These are phyloP conservation scores for Conticribra weissflogii DNA, from an alignment of 108 stramenopile species.

Conservation along the genomic window DNA sequence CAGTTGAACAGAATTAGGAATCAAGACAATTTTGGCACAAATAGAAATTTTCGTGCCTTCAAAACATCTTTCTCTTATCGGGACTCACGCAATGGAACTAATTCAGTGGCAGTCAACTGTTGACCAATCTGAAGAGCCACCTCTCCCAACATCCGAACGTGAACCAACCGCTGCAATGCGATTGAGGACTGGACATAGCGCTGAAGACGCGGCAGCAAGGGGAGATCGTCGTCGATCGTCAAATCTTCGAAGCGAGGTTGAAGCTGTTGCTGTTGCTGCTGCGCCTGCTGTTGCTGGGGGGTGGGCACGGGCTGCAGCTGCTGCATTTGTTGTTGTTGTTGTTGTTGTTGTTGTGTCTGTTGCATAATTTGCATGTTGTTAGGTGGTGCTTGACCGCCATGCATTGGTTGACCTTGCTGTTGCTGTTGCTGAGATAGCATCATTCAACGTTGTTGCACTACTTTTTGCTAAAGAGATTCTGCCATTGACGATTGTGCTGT, in stretches of 20 bases:
- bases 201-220: conserved; percentile 88
- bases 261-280: background rate
- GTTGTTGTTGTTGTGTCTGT: conserved; percentile 7
- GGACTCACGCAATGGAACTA: conserved; percentile 83
- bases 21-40: no score
- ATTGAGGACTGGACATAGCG: conserved; percentile 91
- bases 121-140: conserved; percentile 86
- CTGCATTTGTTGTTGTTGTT: conserved; percentile 30
- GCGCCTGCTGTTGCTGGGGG: background rate
- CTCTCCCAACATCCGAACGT: conserved; percentile 97
- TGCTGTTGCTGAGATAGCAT: background rate
- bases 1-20: no score
- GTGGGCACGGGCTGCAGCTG: conserved; percentile 8
- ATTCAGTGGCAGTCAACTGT: conserved; percentile 56
- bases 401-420: no score
- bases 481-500: no score
- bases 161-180: conserved; percentile 95
- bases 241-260: conserved; percentile 93
- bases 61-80: no score
- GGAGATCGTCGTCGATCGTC: conserved; percentile 96
- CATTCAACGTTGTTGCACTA: background rate
- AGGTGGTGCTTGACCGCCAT: no score
- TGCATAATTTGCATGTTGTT: no score
- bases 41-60: no score
- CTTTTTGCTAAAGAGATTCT: background rate